Conservation (phyloP, 805 yeast genomes). For the Ogataea pilisensis region DNA sequence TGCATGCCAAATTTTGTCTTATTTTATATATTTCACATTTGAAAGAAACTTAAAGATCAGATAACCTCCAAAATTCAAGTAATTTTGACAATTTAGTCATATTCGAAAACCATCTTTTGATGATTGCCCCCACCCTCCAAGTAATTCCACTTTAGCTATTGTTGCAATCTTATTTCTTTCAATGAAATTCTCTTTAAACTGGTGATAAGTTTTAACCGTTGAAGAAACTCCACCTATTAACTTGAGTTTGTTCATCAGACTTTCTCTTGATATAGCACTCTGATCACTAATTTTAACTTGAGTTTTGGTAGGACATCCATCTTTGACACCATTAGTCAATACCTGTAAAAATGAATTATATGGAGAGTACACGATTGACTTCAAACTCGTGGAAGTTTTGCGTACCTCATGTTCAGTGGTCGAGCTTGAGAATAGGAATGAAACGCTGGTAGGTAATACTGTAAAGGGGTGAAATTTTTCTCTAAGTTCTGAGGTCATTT, state of each 20-base stretch:
- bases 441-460: slow-evolving; percentile 15
- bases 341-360: slow-evolving; percentile 29
- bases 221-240: background rate
- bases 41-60: too few species aligned
- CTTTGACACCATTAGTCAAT: slow-evolving; percentile 55
- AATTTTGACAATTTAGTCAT: too few species aligned
- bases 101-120: slow-evolving; percentile 4
- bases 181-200: slow-evolving; percentile 11
- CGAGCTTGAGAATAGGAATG: slow-evolving; percentile 3
- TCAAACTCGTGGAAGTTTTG: slow-evolving; percentile 15
- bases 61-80: too few species aligned
- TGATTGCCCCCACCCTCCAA: slow-evolving; percentile 14
- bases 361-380: slow-evolving; percentile 28
- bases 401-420: too few species aligned
- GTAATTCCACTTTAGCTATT: background rate
- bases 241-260: slow-evolving; percentile 6
- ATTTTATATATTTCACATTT: too few species aligned
- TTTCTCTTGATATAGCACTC: slow-evolving; percentile 10
- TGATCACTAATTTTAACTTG: slow-evolving; percentile 14
- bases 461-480: slow-evolving; percentile 4
- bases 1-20: background rate
- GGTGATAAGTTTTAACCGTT: slow-evolving; percentile 5
- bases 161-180: slow-evolving; percentile 5
- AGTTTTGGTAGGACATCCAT: slow-evolving; percentile 39
- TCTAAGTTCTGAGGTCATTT: background rate